These are phyloP conservation scores for Grammothele lineata DNA, from an alignment of 768 basidiomycete genomes.

Conservation along the genomic window DNA sequence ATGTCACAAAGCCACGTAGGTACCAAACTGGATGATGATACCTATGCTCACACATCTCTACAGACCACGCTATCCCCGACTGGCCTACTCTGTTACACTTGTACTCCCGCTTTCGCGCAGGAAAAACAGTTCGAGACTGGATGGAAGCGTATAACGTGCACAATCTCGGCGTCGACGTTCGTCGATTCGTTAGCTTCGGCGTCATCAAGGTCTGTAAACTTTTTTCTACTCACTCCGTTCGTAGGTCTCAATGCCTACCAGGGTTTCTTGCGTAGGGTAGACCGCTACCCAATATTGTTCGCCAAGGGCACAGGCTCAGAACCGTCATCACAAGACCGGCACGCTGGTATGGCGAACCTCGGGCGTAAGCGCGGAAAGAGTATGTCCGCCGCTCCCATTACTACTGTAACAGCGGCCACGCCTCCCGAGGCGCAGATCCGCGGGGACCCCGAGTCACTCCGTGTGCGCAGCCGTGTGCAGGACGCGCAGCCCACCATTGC, in stretches of 20 bases:
- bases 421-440: neutral
- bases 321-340: neutral
- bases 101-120: constrained; percentile 82
- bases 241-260: constrained; percentile 25
- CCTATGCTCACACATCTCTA: constrained; percentile 1
- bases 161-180: constrained; percentile 75
- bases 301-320: constrained; percentile 1
- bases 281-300: constrained; percentile 86
- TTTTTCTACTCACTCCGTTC: neutral
- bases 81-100: constrained; percentile 86
- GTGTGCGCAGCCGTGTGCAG: constrained; percentile 13
- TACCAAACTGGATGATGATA: neutral
- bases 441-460: constrained; percentile 8
- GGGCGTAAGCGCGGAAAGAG: constrained; percentile 19
- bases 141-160: constrained; percentile 73
- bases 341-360: constrained; percentile 9
- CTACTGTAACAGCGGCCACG: neutral
- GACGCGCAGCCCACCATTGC: constrained; percentile 20
- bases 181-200: constrained; percentile 95
- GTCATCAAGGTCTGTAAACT: constrained; percentile 76
- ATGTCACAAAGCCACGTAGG: constrained; percentile 76
- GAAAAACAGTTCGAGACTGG: constrained; percentile 84
- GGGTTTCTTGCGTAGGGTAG: constrained; percentile 91
- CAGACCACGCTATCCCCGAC: constrained; percentile 62
- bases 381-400: constrained; percentile 4